phyloP scores from a whole-genome alignment of 495 filamentous ascomycete genomes.

The Penicillium steckii region DNA sequence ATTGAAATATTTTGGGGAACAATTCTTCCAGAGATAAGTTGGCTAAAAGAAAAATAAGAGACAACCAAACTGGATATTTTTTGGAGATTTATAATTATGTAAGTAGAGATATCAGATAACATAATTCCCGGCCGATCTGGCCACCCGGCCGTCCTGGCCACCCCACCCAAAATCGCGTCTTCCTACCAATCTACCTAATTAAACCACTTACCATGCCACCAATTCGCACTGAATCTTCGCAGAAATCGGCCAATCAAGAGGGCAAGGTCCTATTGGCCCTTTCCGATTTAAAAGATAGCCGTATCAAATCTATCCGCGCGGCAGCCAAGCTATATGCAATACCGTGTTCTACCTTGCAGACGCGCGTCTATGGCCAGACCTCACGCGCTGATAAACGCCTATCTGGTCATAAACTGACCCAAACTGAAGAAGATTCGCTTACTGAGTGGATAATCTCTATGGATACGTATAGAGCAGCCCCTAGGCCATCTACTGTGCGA shows the following conservation, averaged over 20 bases:
- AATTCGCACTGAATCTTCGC: background rate
- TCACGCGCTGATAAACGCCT: background rate
- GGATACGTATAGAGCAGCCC: too few species aligned
- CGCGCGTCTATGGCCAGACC: background rate
- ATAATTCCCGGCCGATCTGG: background rate
- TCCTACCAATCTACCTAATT: background rate
- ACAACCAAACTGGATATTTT: too few species aligned
- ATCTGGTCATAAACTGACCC: background rate
- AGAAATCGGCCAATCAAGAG: constrained; percentile 2
- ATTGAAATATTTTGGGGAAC: too few species aligned
- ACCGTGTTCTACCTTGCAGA: background rate
- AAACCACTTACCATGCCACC: constrained; percentile 1
- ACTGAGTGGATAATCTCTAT: too few species aligned
- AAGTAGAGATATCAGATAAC: too few species aligned
- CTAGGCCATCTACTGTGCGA: too few species aligned
- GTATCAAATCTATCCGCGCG: background rate
- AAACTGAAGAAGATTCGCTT: too few species aligned
- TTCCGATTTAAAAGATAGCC: constrained; percentile 2
- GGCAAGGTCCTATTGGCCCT: constrained; percentile 7
- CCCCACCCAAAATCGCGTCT: background rate
- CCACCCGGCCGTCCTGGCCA: too few species aligned
- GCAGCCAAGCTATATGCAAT: background rate
- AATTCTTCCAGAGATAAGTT: too few species aligned
- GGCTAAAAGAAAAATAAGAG: too few species aligned
- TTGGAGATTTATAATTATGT: too few species aligned